phyloP scores from a whole-genome alignment of 176 grass and related monocot species.

The Puccinellia tenuiflora region DNA sequence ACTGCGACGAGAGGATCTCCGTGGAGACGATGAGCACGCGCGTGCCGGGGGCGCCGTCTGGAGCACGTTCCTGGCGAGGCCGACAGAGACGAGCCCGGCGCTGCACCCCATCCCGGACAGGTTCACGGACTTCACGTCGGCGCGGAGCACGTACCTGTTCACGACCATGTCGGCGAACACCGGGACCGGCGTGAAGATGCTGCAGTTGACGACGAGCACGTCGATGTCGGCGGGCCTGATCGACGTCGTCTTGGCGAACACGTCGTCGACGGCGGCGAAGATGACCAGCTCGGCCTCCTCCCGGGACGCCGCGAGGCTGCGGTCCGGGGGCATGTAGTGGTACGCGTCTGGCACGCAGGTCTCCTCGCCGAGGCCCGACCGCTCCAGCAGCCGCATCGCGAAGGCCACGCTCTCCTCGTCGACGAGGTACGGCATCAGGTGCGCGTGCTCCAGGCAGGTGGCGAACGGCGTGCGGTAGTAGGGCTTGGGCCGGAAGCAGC shows the following conservation, averaged over 20 bases:
- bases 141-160: not conserved
- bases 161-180: not conserved
- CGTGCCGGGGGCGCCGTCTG: not conserved
- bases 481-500: not conserved
- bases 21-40: not conserved
- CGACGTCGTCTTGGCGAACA: not conserved
- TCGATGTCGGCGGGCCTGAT: not conserved
- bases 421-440: not conserved
- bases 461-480: not conserved
- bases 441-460: not conserved
- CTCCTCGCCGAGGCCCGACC: not conserved
- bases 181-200: not conserved
- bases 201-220: not conserved
- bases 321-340: conserved; percentile 2
- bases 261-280: conserved; percentile 29
- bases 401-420: conserved; percentile 3
- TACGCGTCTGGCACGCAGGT: not conserved
- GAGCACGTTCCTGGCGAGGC: not conserved
- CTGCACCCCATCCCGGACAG: conserved; percentile 1
- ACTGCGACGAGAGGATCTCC: not conserved
- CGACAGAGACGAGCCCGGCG: not conserved
- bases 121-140: not conserved
- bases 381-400: not conserved
- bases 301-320: not conserved
- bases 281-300: conserved; percentile 18